Conservation (phyloP, 2,329 filamentous ascomycete genomes). For the Colletotrichum karsti region DNA sequence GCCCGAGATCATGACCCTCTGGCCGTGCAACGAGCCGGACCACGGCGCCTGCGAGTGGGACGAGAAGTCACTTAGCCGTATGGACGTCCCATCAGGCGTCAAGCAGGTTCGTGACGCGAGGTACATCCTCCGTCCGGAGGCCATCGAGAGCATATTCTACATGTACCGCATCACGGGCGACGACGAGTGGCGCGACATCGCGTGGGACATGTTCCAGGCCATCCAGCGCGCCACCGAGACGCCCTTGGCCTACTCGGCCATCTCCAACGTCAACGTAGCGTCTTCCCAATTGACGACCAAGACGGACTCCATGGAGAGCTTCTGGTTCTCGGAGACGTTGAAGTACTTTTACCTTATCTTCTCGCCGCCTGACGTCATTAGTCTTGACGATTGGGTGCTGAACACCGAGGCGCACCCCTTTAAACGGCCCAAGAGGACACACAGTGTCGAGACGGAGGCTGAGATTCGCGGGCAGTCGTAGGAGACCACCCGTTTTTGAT, state of each 20-base stretch:
- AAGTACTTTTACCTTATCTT: slow-evolving; percentile 84
- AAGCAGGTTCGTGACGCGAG: slow-evolving; percentile 55
- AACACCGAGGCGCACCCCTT: slow-evolving; percentile 67
- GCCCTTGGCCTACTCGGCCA: slow-evolving; percentile 51
- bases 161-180: slow-evolving; percentile 61
- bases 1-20: slow-evolving; percentile 56
- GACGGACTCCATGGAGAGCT: slow-evolving; percentile 49
- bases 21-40: slow-evolving; percentile 40
- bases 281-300: slow-evolving; percentile 24
- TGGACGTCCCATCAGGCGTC: slow-evolving; percentile 63
- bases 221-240: slow-evolving; percentile 53
- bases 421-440: slow-evolving; percentile 37
- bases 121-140: slow-evolving; percentile 57
- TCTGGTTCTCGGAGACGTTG: slow-evolving; percentile 80
- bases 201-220: slow-evolving; percentile 57
- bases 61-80: slow-evolving; percentile 34
- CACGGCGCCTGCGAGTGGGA: slow-evolving; percentile 46
- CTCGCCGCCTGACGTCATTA: slow-evolving; percentile 68
- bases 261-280: slow-evolving; percentile 33
- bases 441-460: slow-evolving; percentile 16
- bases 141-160: slow-evolving; percentile 61
- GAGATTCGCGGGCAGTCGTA: slow-evolving; percentile 8
- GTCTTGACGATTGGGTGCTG: slow-evolving; percentile 75
- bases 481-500: neutral
- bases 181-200: slow-evolving; percentile 50